Base-by-base conservation (phyloP, 2,329 filamentous ascomycete species). In the Pyricularia sp. region DNA sequence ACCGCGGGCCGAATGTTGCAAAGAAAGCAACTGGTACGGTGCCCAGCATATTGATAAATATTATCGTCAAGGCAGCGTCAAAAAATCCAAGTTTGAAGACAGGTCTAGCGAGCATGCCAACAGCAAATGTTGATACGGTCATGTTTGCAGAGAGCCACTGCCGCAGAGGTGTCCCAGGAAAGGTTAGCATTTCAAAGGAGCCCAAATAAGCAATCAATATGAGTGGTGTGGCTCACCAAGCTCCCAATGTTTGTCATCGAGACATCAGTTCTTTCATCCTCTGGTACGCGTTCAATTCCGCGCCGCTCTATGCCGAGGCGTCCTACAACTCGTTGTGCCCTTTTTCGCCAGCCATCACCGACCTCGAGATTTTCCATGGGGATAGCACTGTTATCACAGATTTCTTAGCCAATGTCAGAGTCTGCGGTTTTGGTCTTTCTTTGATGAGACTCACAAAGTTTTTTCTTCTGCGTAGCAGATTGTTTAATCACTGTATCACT, bases 61-160 rank as follows among this genome's bases (percentile, higher is more conserved):
- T 74, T 66, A 89, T 87, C 35, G 86, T 83, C 60, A 93, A 76
- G 40, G 89, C 84, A 8, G 87, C 85, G 71, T 93, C 90, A 62
- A 88, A 78, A 69, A 90, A 92, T 10, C 89, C 88, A 9, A 93
- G 81, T 9, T 75, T 75, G 75, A 91, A 93, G 28, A 90, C 75
- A 9, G 85, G 82, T n/a, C 85, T 81, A 1, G 84, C 87, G 6
- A 89, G 82, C 22, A 89, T 84, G 60, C 89, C 90, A 65, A 92
- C 87, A 62, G 90, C 88, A 71, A 92, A 91, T 16, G 87, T 87
- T 28, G 85, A 88, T 62, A 91, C 86, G 64, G 89, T 87, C 86
- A 92, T 86, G 75, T 92, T 92, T 70, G 88, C 88, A 1, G 88
- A 87, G 60, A 90, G 78, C 89, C 89, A 92, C 86, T 89, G 62